Percentiles rank a stretch among this genome's conserved stretches.
phyloP scores from a whole-genome alignment of 2,329 filamentous ascomycete species.

The Neonectria hederae region DNA sequence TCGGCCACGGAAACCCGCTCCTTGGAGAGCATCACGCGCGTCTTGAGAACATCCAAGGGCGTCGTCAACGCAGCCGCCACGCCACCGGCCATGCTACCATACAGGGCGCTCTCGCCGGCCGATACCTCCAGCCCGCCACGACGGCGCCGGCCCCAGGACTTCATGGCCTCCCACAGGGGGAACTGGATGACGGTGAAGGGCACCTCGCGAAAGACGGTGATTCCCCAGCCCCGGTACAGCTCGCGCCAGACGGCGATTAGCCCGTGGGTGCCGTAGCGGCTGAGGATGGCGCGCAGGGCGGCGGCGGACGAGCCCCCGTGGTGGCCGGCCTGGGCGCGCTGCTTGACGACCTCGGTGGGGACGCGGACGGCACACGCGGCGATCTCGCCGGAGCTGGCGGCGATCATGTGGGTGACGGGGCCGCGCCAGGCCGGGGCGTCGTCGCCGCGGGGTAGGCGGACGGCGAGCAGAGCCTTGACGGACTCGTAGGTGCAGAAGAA shows the following conservation, averaged over 20 bases:
- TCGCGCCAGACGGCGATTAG: constrained; percentile 76
- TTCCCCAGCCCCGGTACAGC: constrained; percentile 89
- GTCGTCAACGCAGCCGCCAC: constrained; percentile 90
- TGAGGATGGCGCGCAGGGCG: constrained; percentile 76
- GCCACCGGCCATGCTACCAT: constrained; percentile 84
- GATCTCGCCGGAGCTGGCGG: constrained; percentile 86
- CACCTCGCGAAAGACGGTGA: constrained; percentile 95
- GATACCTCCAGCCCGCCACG: constrained; percentile 60
- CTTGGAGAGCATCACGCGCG: constrained; percentile 89
- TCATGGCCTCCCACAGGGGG: constrained; percentile 94
- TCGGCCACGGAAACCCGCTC: constrained; percentile 67
- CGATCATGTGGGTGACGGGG: constrained; percentile 77
- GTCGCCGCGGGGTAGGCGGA: constrained; percentile 39
- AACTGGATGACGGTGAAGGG: constrained; percentile 98
- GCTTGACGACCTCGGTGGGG: constrained; percentile 96
- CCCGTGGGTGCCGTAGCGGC: constrained; percentile 54
- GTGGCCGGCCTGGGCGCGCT: constrained; percentile 89
- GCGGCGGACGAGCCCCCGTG: constrained; percentile 75
- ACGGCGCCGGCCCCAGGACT: constrained; percentile 69
- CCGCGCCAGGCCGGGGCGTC: constrained; percentile 40
- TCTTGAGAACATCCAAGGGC: constrained; percentile 96
- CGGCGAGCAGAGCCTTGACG: constrained; percentile 66
- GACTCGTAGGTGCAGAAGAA: constrained; percentile 97
- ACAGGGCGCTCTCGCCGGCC: constrained; percentile 82
- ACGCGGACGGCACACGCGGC: constrained; percentile 93